phyloP scores from a whole-genome alignment of 2,329 filamentous ascomycete genomes.

The Xylaria sp. region DNA sequence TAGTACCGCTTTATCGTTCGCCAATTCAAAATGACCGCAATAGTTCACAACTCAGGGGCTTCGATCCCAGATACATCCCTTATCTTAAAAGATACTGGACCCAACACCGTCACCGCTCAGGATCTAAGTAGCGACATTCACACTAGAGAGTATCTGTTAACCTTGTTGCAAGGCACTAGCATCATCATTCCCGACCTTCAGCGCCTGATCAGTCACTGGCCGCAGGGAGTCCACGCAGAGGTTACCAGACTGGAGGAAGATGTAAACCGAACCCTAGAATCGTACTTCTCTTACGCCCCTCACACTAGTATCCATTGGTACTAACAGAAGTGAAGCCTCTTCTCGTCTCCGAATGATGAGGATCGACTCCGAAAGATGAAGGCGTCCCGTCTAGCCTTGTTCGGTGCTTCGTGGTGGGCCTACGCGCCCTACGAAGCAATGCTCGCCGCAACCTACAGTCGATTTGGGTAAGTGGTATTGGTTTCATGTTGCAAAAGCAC shows the following conservation, averaged over 20 bases:
- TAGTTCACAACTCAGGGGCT: too few relatives aligned
- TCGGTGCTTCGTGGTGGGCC: slow-evolving; percentile 21
- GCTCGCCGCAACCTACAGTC: background rate
- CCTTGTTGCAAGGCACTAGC: slow-evolving; percentile 6
- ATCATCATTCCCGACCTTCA: slow-evolving; percentile 17
- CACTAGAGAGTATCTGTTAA: slow-evolving; percentile 5
- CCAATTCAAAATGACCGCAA: too few relatives aligned
- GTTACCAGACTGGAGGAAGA: slow-evolving; percentile 9
- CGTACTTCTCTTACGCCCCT: background rate
- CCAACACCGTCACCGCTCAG: too few relatives aligned
- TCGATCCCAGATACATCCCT: too few relatives aligned
- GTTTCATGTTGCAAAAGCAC: background rate
- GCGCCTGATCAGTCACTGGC: slow-evolving; percentile 20
- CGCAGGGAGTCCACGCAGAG: slow-evolving; percentile 13
- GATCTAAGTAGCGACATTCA: background rate
- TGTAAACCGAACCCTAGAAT: slow-evolving; percentile 6
- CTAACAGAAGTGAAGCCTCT: background rate
- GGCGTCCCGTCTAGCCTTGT: slow-evolving; percentile 2
- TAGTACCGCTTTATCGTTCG: too few relatives aligned
- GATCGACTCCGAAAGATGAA: slow-evolving; percentile 7
- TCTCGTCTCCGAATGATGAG: background rate
- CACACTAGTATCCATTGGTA: background rate
- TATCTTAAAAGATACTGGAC: too few relatives aligned
- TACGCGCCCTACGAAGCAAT: slow-evolving; percentile 16
- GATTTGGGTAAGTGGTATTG: slow-evolving; percentile 16